Evolutionary conservation across 768 basidiomycete genomes (phyloP).

Genomic region (Psilocybe cubensis): DNA sequence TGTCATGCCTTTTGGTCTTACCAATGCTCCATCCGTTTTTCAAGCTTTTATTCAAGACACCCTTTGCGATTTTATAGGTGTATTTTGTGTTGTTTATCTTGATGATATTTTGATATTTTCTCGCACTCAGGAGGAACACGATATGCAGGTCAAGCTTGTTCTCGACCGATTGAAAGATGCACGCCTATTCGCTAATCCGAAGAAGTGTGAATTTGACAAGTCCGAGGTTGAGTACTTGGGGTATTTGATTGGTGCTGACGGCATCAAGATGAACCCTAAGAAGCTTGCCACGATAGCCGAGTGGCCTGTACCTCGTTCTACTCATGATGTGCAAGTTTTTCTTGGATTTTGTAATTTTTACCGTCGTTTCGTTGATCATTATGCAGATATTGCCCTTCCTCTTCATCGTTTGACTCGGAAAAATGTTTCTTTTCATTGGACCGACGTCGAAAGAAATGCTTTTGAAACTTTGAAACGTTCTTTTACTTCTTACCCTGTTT

Average conservation of each 20-base stretch:
- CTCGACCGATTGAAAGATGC: slow-evolving; percentile 32
- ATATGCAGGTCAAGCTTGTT: slow-evolving; percentile 31
- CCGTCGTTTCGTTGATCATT: slow-evolving; percentile 40
- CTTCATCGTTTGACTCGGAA: slow-evolving; percentile 25
- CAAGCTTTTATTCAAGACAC: slow-evolving; percentile 46
- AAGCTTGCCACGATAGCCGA: slow-evolving; percentile 39
- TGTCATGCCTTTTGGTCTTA: slow-evolving; percentile 44
- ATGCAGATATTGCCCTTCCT: slow-evolving; percentile 33
- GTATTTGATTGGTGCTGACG: slow-evolving; percentile 32
- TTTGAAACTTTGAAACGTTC: slow-evolving; percentile 29
- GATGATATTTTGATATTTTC: slow-evolving; percentile 51
- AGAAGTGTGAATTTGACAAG: slow-evolving; percentile 44
- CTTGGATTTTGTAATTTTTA: slow-evolving; percentile 52
- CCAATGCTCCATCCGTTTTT: slow-evolving; percentile 44
- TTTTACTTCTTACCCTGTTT: slow-evolving; percentile 34
- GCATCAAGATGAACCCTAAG: slow-evolving; percentile 39
- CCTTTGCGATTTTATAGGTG: slow-evolving; percentile 38
- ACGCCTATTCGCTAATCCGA: slow-evolving; percentile 36
- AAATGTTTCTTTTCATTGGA: slow-evolving; percentile 17
- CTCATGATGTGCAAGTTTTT: slow-evolving; percentile 41
- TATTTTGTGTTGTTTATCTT: slow-evolving; percentile 44
- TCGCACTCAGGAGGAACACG: slow-evolving; percentile 32
- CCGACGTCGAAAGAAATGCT: slow-evolving; percentile 11
- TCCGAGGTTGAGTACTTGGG: slow-evolving; percentile 44
- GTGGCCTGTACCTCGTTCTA: slow-evolving; percentile 33